These are phyloP conservation scores for Triadica sebifera DNA, from an alignment of 345 rosid genomes.

Conservation along the genomic window DNA sequence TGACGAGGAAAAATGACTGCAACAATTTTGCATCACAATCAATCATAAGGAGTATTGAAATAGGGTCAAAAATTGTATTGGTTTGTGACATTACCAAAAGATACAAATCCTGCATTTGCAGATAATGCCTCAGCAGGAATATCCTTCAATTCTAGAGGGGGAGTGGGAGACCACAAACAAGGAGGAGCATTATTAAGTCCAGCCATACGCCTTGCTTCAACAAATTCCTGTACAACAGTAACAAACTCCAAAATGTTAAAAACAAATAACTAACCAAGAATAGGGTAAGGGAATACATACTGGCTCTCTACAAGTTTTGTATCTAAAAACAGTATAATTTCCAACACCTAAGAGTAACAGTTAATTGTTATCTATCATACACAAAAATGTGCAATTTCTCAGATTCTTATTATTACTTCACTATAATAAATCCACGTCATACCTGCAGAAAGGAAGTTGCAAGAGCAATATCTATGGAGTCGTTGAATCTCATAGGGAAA, in stretches of 20 bases:
- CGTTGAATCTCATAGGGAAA: slow-evolving; percentile 92
- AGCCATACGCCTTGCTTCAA: slow-evolving; percentile 80
- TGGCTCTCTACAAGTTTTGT: not conserved
- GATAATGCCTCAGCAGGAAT: slow-evolving; percentile 69
- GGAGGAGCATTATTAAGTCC: slow-evolving; percentile 83
- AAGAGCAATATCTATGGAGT: slow-evolving; percentile 68
- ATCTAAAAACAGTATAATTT: not conserved
- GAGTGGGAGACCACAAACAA: slow-evolving; percentile 74
- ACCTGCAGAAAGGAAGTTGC: slow-evolving; percentile 97
- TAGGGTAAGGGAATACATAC: not conserved
- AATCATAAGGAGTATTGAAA: slow-evolving; percentile 17
- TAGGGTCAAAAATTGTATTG: not conserved
- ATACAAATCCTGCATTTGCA: slow-evolving; percentile 94
- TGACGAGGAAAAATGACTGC: slow-evolving; percentile 87
- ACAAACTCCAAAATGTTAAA: slow-evolving; percentile 13
- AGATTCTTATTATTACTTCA: not conserved
- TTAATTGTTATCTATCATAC: not conserved
- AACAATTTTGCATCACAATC: slow-evolving; percentile 13
- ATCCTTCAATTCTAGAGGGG: slow-evolving; percentile 69
- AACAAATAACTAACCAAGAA: slow-evolving; percentile 16
- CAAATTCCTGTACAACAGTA: slow-evolving; percentile 65
- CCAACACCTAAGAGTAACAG: not conserved
- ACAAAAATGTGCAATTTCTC: slow-evolving; percentile 7
- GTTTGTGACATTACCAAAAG: slow-evolving; percentile 62
- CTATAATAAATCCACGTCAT: slow-evolving; percentile 18